These are phyloP conservation scores for Elongisporangium senticosum DNA, from an alignment of 352 stramenopile species.

Conservation along the genomic window DNA sequence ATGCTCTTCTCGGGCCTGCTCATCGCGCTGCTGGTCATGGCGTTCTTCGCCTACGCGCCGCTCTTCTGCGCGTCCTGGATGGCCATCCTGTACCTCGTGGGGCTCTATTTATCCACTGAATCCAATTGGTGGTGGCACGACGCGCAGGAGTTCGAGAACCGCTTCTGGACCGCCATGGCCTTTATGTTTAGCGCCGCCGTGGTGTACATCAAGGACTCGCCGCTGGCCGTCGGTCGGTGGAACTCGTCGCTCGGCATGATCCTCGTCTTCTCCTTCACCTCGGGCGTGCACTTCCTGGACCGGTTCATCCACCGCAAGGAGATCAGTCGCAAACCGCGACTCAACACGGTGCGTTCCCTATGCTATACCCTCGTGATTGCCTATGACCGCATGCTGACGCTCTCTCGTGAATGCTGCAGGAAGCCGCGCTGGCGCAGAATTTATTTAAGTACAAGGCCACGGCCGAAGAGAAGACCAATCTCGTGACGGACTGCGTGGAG, in stretches of 20 bases:
- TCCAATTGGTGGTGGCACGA: constrained; percentile 85
- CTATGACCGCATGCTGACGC: constrained; percentile 3
- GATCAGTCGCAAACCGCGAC: constrained; percentile 52
- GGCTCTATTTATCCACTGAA: constrained; percentile 76
- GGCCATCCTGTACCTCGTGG: constrained; percentile 78
- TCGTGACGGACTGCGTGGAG: constrained; percentile 67
- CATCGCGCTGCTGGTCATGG: constrained; percentile 61
- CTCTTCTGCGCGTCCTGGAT: constrained; percentile 76
- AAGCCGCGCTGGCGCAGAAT: constrained; percentile 56
- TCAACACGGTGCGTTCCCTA: constrained; percentile 43
- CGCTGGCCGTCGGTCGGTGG: constrained; percentile 71
- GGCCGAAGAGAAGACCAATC: constrained; percentile 69
- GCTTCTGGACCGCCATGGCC: constrained; percentile 95
- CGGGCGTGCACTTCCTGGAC: constrained; percentile 77
- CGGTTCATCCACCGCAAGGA: constrained; percentile 71
- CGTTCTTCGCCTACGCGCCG: constrained; percentile 78
- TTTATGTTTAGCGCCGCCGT: constrained; percentile 90
- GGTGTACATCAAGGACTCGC: constrained; percentile 94
- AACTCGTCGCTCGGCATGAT: constrained; percentile 67
- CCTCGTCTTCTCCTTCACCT: constrained; percentile 76
- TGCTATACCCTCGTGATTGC: no score
- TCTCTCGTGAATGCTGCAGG: constrained; percentile 7
- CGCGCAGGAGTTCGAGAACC: constrained; percentile 95
- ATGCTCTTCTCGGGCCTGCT: constrained; percentile 66
- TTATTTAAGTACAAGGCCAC: constrained; percentile 82